A percentile compares a stretch with the other conserved stretches of the same genome.
These are phyloP conservation scores for Fusarium chlamydosporum DNA, from an alignment of 2,329 filamentous ascomycete species.

Conservation along the genomic window DNA sequence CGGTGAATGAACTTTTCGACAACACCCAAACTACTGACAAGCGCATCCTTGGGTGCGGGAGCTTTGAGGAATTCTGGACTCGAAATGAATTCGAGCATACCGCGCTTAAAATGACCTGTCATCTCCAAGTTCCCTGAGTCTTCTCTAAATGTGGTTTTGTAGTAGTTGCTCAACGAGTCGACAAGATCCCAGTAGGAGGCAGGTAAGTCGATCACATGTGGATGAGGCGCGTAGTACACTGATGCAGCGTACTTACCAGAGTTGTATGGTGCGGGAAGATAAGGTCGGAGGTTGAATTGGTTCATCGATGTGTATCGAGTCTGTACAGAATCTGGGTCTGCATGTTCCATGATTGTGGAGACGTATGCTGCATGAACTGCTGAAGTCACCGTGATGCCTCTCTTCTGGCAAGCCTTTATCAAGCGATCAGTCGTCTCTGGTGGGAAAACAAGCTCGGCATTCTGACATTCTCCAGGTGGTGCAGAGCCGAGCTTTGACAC, in stretches of 20 bases:
- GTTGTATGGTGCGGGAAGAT: slow-evolving; percentile 45
- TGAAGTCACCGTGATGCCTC: background rate
- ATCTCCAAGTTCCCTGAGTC: slow-evolving; percentile 28
- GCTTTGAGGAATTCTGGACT: slow-evolving; percentile 44
- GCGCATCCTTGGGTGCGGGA: slow-evolving; percentile 44
- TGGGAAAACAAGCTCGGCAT: slow-evolving; percentile 14
- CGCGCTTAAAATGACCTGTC: slow-evolving; percentile 38
- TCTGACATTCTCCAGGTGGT: slow-evolving; percentile 14
- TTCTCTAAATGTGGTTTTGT: slow-evolving; percentile 2
- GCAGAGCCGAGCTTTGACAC: background rate
- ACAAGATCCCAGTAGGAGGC: slow-evolving; percentile 18
- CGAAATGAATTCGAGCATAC: slow-evolving; percentile 37
- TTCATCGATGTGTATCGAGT: slow-evolving; percentile 45
- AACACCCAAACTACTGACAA: slow-evolving; percentile 49
- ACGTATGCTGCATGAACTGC: background rate
- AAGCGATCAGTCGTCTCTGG: slow-evolving; percentile 8
- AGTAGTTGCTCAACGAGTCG: slow-evolving; percentile 15
- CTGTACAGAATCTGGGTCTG: background rate
- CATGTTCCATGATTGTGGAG: background rate
- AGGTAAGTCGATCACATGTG: slow-evolving; percentile 12
- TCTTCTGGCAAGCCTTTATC: slow-evolving; percentile 3
- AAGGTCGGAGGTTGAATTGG: slow-evolving; percentile 50
- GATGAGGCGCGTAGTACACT: slow-evolving; percentile 22
- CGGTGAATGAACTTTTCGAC: slow-evolving; percentile 22
- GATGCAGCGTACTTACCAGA: slow-evolving; percentile 22